Evolutionary conservation across 495 filamentous ascomycete species (phyloP), one percentile per base, ranked within the genome.

Genomic region (Collariella sp.): DNA sequence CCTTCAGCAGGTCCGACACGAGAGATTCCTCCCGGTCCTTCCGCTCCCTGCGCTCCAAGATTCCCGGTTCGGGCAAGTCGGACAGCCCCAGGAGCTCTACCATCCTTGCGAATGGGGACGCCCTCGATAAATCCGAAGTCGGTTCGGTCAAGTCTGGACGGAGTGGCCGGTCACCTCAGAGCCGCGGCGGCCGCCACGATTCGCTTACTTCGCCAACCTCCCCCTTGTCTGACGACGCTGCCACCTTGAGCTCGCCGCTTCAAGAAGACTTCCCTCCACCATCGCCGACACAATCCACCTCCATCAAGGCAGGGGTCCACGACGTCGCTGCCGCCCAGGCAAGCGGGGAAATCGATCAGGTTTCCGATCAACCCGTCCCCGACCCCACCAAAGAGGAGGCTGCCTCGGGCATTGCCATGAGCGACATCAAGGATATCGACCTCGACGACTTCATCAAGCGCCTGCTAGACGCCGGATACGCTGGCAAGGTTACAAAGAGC

Each of bases 381-480:
- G 67, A 60, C 42, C 66, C 66, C 34, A 61, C 50, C 34, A 70
- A 71, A 40, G 73, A 77, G n/a, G 70, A 74, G 26, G 54, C 62
- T 0, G 59, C 60, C 5, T 56, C 64, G 7, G 66, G 62, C 36
- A 69, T 91, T 66, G 81, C 81, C 18, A 85, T 80, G 72, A 76
- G 86, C 43, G 87, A 90, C 24, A 76, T 95, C 64, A 95, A 95
- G 72, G 81, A 87, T 31, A 87, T 89, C 52, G 91, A 97, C 70
- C 74, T 99, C 43, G 93, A 99, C 63, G 93, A 97, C 64, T 96
- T 95, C 80, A 99, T 99, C 63, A 85, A 86, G 56, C 84, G 93
- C 34, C 83, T 99, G 18, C 76, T 97, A 34, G 93, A 97, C 70
- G 93, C 93, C 22, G 93, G 83, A 19, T 97, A 99, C 65, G 88